Base-by-base conservation (phyloP, 306 rosid genomes). In the barrel medic (Medicago truncatula) region DNA sequence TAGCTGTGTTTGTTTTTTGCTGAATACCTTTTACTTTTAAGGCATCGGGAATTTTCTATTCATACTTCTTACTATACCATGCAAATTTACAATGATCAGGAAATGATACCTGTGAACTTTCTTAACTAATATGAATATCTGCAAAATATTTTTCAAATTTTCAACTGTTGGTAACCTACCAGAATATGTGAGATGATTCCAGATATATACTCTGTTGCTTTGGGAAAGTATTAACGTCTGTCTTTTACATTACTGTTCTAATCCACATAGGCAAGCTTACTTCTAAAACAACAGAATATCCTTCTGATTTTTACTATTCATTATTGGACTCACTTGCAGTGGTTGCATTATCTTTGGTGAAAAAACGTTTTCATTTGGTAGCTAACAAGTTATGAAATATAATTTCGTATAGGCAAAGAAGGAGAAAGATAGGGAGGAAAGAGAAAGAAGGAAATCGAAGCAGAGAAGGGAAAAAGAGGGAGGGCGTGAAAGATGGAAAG, bases 381-480 rank as follows among this genome's bases (percentile, higher is more conserved):
- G 72, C 43, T 69, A 69, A 57, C 59, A 36, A 52, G 44, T 34
- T 75, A 70, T 58, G 71, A 84, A 28, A 52, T 41, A 31, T 70
- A 58, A 56, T 71, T 73, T 65, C 82, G 82, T 86, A 74, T 85
- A 91, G 97, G 88, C 82, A 17, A 89, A 89, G 81, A 89, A 85
- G 86, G 97, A 89, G 59, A 93, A 87, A 63, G 98, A 93, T 61
- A 89, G 90, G 75, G 96, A 91, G 78, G 96, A 93, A 38, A 86
- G 87, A 71, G 97, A 91, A 36, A 86, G 81, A 75, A 88, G 88
- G 78, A 91, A 87, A 83, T 57, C 25, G 25, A 93, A 88, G 84
- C 96, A 89, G 18, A 89, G 88, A 83, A 87, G 83, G 87, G 92
- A 89, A 72, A 92, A 87, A 49, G 93, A 88, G 34, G 87, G 82